Base-by-base conservation (phyloP, 1,139 yeast species). In the Zygotorulaspora mrakii region DNA sequence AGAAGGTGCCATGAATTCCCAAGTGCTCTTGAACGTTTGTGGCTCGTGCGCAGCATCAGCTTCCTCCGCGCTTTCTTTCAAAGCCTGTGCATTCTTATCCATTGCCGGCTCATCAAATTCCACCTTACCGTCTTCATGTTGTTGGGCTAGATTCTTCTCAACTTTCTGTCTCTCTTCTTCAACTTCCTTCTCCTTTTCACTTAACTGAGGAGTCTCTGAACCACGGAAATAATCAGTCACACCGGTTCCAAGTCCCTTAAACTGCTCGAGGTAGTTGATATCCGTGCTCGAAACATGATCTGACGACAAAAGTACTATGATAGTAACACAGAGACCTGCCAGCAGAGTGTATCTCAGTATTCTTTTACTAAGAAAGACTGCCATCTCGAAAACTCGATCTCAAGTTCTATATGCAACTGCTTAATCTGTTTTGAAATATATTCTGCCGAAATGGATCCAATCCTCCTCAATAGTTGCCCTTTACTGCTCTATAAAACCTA, bases 1-100 rank as follows among this genome's bases (percentile, higher is more conserved):
- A 3, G 48, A 45, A 30, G 47, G 47, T 4, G 38, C 46, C 47
- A 45, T 42, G 27, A 20, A 45, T 6, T 40, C 43, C 43, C 38
- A 39, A 3, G 43, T 40, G 1, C 25, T 30, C 11, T 20, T 25
- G 33, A 27, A 14, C 10, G 16, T 33, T n/a, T 26, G 21, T n/a
- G 35, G 29, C 14, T 29, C 37, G 16, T 17, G 18, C 5, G 23
- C 35, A 12, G 37, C 9, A 7, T 9, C 13, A 24, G 6, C 27
- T 24, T 9, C 27, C 10, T 40, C 41, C n/a, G 37, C 42, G 11
- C 35, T 18, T 17, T 40, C 42, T 20, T 30, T 22, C 25, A 31
- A 24, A 5, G 41, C 33, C 14, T 41, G 30, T 9, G 46, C 45
- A 30, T 23, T 40, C 9, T 37, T 37, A 30, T 40, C 45, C 32